A percentile compares a stretch with the other conserved stretches of the same genome.
Evolutionary conservation across 2,329 filamentous ascomycete genomes (phyloP).

Genomic region (Aspergillus viridinutans): DNA sequence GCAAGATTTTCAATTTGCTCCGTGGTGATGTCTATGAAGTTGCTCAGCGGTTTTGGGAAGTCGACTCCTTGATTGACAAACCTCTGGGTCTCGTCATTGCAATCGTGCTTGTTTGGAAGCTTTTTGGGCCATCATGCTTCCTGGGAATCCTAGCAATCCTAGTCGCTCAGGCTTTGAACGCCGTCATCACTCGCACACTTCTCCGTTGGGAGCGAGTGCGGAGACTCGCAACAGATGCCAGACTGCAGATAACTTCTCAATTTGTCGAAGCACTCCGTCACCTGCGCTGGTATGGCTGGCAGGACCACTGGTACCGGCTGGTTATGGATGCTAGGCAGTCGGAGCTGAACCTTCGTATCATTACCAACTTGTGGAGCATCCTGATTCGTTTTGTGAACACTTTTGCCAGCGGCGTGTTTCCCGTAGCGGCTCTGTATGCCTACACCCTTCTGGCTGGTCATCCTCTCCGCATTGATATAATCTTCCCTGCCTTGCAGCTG

Average conservation of each 20-base stretch:
- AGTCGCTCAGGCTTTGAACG: slow-evolving; percentile 66
- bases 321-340: slow-evolving; percentile 65
- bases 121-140: slow-evolving; percentile 76
- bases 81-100: slow-evolving; percentile 74
- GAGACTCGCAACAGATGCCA: slow-evolving; percentile 69
- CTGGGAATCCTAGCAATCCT: slow-evolving; percentile 67
- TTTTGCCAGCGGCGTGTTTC: slow-evolving; percentile 69
- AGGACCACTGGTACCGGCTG: slow-evolving; percentile 65
- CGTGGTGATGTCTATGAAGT: slow-evolving; percentile 49
- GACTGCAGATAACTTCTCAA: slow-evolving; percentile 75
- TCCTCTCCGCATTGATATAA: slow-evolving; percentile 71
- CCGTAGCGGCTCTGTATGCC: slow-evolving; percentile 74
- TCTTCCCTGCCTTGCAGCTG: slow-evolving; percentile 79
- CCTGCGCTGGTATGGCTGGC: slow-evolving; percentile 78
- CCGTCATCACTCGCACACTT: slow-evolving; percentile 60
- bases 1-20: slow-evolving; percentile 86
- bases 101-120: slow-evolving; percentile 66
- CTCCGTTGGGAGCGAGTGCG: slow-evolving; percentile 66
- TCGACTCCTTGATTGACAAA: slow-evolving; percentile 68
- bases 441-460: slow-evolving; percentile 69
- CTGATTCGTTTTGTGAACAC: slow-evolving; percentile 66
- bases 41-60: slow-evolving; percentile 72
- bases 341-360: slow-evolving; percentile 62
- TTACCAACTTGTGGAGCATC: slow-evolving; percentile 60
- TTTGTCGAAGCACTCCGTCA: slow-evolving; percentile 84